Percentiles rank a stretch among this genome's conserved stretches.
phyloP scores from a whole-genome alignment of 2,329 filamentous ascomycete species.

The Arthrobotrys conoides region DNA sequence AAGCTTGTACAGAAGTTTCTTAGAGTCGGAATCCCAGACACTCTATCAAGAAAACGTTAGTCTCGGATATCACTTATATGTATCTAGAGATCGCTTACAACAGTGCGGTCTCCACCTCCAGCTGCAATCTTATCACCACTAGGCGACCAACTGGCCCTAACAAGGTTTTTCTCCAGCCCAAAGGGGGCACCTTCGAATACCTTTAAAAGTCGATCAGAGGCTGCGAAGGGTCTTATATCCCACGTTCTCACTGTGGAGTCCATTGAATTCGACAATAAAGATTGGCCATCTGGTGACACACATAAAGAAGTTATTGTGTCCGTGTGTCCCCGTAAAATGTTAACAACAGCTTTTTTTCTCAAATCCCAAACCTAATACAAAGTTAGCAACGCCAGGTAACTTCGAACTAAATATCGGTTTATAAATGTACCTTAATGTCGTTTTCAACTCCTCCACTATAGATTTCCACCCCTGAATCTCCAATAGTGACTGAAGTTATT shows the following conservation, averaged over 20 bases:
- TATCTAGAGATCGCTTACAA: constrained; percentile 69
- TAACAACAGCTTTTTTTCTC: constrained; percentile 88
- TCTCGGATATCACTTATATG: background rate
- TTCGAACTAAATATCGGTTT: background rate
- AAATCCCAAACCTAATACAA: constrained; percentile 80
- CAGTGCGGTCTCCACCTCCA: constrained; percentile 89
- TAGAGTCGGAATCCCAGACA: constrained; percentile 89
- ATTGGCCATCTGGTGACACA: constrained; percentile 93
- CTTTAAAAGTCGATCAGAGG: constrained; percentile 75
- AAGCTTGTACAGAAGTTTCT: constrained; percentile 92
- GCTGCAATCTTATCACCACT: constrained; percentile 88
- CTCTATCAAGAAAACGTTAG: constrained; percentile 37
- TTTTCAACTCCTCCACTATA: constrained; percentile 97
- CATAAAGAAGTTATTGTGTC: constrained; percentile 92
- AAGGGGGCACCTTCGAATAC: constrained; percentile 84
- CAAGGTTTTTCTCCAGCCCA: constrained; percentile 91
- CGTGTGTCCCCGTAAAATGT: constrained; percentile 88
- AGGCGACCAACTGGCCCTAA: constrained; percentile 89
- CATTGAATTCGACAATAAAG: constrained; percentile 90
- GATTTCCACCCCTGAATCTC: constrained; percentile 94
- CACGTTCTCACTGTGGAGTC: constrained; percentile 94
- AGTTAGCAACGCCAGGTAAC: background rate
- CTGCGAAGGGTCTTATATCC: constrained; percentile 96
- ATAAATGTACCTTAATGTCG: constrained; percentile 79
- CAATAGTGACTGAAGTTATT: constrained; percentile 89